Base-by-base conservation (phyloP, 1,139 yeast species). In the Yamadazyma atmosphaerica region DNA sequence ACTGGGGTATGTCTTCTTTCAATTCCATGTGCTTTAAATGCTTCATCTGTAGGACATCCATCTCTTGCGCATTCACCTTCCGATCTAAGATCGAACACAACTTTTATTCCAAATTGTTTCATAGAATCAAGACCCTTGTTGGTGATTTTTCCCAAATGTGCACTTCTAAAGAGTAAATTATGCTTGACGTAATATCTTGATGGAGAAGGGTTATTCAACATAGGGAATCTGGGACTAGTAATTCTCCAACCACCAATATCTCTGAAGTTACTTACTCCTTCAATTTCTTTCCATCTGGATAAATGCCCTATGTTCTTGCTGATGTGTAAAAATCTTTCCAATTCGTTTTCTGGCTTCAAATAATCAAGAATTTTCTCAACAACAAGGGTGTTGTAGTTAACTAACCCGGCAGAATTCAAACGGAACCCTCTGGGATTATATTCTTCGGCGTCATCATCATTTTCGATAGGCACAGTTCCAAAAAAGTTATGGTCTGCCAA, bases 401-500 rank as follows among this genome's bases (percentile, higher is more conserved):
- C 76, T 12, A 53, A 42, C 15, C 68, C 65, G 3, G 70, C 70
- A 21, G 60, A 60, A 35, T 56, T 70, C 21, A 77, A 41, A 0
- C 86, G 86, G 21, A 68, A 53, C 2, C 58, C 49, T 3, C 52
- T 44, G 0, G 72, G 72, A 43, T 76, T 76, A 38, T 47, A 51
- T 11, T 60, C 67, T 18, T 51, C 56, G 9, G 46, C 50, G 34
- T 63, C 68, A 12, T 44, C 50, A 4, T 54, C 65, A 17, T 61
- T 60, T 10, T 54, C 55, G 42, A 67, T 68, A 14, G 54, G 58
- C 2, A 54, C 53, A 1, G 55, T 51, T 0, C 94, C 92, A 53
- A 74, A 83, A 53, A 76, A 89, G 53, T 86, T 86, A 59, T 90
- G 97, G 55, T 88, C 92, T 0, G 95, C 96, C 33, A 68, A 70